Evolutionary conservation across 352 stramenopile genomes (phyloP), one percentile per base, ranked within the genome.

Genomic region (Globisporangium sylvaticum): DNA sequence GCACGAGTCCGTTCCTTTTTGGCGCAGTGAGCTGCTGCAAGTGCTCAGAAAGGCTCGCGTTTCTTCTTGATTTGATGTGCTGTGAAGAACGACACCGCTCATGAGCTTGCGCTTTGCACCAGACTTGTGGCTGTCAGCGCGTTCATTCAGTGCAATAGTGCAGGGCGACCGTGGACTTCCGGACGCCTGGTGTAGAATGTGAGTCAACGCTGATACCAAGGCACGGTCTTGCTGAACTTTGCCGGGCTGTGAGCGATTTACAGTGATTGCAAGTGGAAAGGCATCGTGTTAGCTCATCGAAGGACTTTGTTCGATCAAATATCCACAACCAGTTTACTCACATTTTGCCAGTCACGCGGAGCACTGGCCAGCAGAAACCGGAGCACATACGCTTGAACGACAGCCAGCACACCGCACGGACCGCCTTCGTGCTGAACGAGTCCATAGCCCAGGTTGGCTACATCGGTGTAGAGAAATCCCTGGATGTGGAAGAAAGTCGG

Each of bases 321-420:
- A 22, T 50, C 42, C 14, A 46, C 12, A 25, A 1, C n/a, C 32
- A 53, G n/a, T 29, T 64, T 20, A 77, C 77, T 58, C 75, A 91
- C 83, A 52, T 92, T 90, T 55, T 84, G 79, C 83, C 83, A 94
- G 63, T 89, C 71, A 15, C 64, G 59, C 44, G 68, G 56, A 27
- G 63, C 67, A 4, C 70, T 69, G 22, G 79, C 71, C 18, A 90
- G 63, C 15, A 98, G 69, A 55, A 92, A 88, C 31, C 79, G 76
- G 37, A 98, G 70, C 27, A 97, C 80, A 64, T 97, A 97, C 0
- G 86, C 96, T 70, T 98, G 95, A 0, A 98, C 81, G 6, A 96
- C 90, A 12, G 96, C 96, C 15, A 99, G 80, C 1, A 98, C 92
- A 18, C 96, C 96, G 65, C 96, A 99, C 3, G 96, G 96, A 3